Conservation (phyloP, 306 rosid species). For the Prunus padus region DNA sequence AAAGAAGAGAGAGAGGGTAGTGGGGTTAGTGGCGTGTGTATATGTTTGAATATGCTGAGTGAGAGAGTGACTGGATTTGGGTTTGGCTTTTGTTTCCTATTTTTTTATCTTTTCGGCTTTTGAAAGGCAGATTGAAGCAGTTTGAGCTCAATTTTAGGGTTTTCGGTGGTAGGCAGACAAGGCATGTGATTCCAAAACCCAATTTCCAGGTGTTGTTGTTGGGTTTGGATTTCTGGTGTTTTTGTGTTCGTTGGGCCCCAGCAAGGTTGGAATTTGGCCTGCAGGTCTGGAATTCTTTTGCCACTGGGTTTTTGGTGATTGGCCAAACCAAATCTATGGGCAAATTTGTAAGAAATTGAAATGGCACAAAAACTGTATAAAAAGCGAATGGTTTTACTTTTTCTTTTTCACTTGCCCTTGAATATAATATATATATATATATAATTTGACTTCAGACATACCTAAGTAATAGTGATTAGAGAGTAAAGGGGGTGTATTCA, state of each 20-base stretch:
- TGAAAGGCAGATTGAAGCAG: background rate
- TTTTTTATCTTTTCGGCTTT: constrained; percentile 20
- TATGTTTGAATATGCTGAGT: constrained; percentile 10
- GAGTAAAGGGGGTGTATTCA: too few relatives aligned
- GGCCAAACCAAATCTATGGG: background rate
- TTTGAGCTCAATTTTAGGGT: constrained; percentile 19
- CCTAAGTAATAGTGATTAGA: too few relatives aligned
- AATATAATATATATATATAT: too few relatives aligned
- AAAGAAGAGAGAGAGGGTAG: constrained; percentile 27
- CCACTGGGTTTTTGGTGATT: background rate
- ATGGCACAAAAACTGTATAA: background rate
- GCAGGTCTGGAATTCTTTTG: background rate
- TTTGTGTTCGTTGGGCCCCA: background rate
- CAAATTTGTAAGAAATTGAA: background rate
- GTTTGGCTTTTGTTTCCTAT: constrained; percentile 17
- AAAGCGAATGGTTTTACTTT: too few relatives aligned
- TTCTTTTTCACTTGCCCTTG: too few relatives aligned
- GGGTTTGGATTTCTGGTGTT: background rate
- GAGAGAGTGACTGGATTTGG: constrained; percentile 16
- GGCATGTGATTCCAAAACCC: background rate
- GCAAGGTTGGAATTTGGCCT: background rate
- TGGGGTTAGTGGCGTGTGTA: constrained; percentile 47
- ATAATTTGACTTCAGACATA: too few relatives aligned
- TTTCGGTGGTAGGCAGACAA: constrained; percentile 15
- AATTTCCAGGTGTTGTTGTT: constrained; percentile 22